Base-by-base conservation (phyloP, 768 basidiomycete species). In the Phlegmacium glaucopus region DNA sequence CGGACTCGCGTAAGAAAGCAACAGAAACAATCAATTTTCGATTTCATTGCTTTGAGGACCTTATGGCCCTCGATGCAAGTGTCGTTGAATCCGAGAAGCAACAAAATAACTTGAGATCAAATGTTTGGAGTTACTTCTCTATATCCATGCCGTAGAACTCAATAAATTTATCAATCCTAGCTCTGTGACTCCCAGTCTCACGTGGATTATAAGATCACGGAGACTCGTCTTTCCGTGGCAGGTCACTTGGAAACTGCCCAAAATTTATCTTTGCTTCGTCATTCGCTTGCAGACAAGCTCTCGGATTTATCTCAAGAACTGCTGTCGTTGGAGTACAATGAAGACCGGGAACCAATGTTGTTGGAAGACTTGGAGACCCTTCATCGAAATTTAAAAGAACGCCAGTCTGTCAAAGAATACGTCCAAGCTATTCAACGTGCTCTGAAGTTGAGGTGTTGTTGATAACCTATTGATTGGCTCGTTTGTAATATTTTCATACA, bases 311-410 rank as follows among this genome's bases (percentile, higher is more conserved):
- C 80, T 4, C 67, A 74, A 42, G 80, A 85, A 43, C 71, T 95
- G 35, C 71, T 81, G 40, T 85, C 85, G 1, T 71, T 78, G 2
- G 54, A 79, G 25, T 69, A 72, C 9, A 75, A 72, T 11, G 73
- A 70, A 37, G 72, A 75, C 9, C 67, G 62, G n/a, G 55, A 66
- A 36, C 71, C 83, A 4, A 90, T 85, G 0, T 67, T 98, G 4
- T 71, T 95, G 9, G 87, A 93, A 63, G 86, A 90, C 38, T 72
- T 97, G 49, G 90, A 95, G 60, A 78, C 74, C 0, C 66, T 94
- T 53, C 90, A 94, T 58, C 73, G 82, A 39, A 82, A 79, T 58
- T 58, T 95, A 56, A 84, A 82, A 61, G 85, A 92, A 58, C 72
- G 96, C 32, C 76, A 89, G 56, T 79, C 78, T 49, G 81, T 93